phyloP scores from a whole-genome alignment of 768 basidiomycete genomes.

The Lactarius sp. region DNA sequence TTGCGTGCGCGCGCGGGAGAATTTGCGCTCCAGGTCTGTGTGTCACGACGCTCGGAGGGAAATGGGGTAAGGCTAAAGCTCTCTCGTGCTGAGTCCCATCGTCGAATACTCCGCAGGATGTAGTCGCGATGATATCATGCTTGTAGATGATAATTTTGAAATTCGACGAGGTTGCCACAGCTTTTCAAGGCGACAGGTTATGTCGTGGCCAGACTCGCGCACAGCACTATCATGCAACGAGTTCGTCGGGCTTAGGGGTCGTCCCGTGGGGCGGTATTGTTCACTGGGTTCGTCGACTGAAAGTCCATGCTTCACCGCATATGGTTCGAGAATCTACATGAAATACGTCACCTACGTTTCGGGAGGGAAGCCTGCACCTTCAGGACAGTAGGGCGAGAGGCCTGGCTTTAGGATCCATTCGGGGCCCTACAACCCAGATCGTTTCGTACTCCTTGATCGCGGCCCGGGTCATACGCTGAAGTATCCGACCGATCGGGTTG shows the following conservation, averaged over 20 bases:
- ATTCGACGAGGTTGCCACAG: no score
- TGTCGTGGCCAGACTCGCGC: slow-evolving; percentile 75
- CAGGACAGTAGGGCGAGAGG: slow-evolving; percentile 89
- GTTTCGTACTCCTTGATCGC: slow-evolving; percentile 99
- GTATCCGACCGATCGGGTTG: slow-evolving; percentile 87
- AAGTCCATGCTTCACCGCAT: slow-evolving; percentile 85
- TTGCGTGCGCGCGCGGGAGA: no score
- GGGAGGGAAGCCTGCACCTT: slow-evolving; percentile 92
- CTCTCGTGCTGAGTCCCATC: no score
- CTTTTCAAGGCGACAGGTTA: no score
- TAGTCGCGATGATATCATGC: no score
- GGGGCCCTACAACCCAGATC: slow-evolving; percentile 92
- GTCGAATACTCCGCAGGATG: no score
- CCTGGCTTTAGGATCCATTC: slow-evolving; percentile 91
- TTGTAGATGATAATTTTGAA: no score
- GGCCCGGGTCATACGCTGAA: slow-evolving; percentile 92
- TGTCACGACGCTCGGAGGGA: no score
- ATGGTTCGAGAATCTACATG: slow-evolving; percentile 94
- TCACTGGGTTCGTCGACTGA: slow-evolving; percentile 96
- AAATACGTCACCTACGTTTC: slow-evolving; percentile 99
- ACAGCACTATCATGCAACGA: slow-evolving; percentile 96
- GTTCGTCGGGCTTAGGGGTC: slow-evolving; percentile 84
- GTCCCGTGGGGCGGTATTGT: slow-evolving; percentile 79
- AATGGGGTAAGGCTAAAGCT: no score
- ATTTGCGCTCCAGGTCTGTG: no score